These are phyloP conservation scores for Yamadazyma epiphylla DNA, from an alignment of 1,139 yeast species.

Conservation along the genomic window DNA sequence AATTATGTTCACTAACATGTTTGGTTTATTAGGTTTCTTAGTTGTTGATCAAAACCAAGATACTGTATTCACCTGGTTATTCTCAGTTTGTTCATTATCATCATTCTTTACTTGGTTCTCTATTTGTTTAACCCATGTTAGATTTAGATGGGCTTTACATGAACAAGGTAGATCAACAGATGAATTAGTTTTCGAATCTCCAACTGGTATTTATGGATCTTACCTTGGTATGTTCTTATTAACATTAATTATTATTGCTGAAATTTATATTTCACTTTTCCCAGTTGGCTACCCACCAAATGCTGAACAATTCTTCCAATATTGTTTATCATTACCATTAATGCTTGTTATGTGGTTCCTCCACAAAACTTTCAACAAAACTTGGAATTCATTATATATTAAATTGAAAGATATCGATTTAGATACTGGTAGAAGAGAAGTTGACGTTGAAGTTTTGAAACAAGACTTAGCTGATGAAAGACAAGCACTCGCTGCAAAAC, in stretches of 20 bases:
- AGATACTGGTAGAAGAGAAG: constrained; percentile 49
- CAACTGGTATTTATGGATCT: constrained; percentile 48
- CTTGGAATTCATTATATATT: constrained; percentile 27
- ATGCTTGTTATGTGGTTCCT: constrained; percentile 32
- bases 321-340: constrained; percentile 30
- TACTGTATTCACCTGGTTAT: constrained; percentile 59
- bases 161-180: constrained; percentile 34
- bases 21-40: constrained; percentile 64
- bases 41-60: constrained; percentile 47
- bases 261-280: constrained; percentile 43
- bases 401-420: constrained; percentile 42
- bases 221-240: constrained; percentile 37
- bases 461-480: constrained; percentile 45
- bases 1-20: constrained; percentile 41
- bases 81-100: constrained; percentile 61
- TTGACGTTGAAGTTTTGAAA: constrained; percentile 41
- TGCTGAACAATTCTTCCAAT: constrained; percentile 14
- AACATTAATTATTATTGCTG: constrained; percentile 42
- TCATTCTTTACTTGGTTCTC: constrained; percentile 53
- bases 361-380: constrained; percentile 23
- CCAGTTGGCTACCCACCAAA: constrained; percentile 31
- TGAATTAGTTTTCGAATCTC: constrained; percentile 46
- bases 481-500: constrained; percentile 20
- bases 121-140: constrained; percentile 34
- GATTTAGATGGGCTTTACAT: constrained; percentile 36